A percentile compares a stretch with the other conserved stretches of the same genome.
phyloP scores from a whole-genome alignment of 2,329 filamentous ascomycete species.

The Aspergillus spinulosporus region DNA sequence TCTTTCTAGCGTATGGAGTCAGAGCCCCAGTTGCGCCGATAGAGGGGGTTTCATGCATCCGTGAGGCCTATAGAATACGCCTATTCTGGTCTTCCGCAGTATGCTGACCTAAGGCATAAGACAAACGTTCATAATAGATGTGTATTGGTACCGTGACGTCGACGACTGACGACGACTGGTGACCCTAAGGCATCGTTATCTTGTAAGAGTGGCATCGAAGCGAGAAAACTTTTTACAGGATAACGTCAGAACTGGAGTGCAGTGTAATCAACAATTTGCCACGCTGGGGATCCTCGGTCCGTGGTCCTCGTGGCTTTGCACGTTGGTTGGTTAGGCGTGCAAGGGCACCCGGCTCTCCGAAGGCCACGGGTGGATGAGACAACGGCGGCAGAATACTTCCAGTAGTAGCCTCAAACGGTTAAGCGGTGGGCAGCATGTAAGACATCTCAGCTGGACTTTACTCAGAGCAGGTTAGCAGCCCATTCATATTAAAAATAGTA shows the following conservation, averaged over 20 bases:
- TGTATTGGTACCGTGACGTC: neutral
- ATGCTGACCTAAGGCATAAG: no score
- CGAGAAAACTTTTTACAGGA: neutral
- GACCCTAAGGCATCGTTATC: neutral
- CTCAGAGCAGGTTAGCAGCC: constrained; percentile 9
- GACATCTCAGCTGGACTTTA: neutral
- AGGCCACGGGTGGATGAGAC: neutral
- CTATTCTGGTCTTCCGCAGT: neutral
- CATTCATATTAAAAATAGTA: constrained; percentile 12
- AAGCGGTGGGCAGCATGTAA: neutral
- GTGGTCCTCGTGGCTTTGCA: neutral
- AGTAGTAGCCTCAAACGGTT: neutral
- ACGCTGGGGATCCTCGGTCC: neutral
- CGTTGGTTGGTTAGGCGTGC: neutral
- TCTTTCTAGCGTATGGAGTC: no score
- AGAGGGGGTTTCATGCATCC: no score
- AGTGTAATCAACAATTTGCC: neutral
- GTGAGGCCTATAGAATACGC: neutral
- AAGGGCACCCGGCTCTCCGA: neutral
- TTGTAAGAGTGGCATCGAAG: neutral
- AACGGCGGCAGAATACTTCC: neutral
- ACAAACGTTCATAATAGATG: no score
- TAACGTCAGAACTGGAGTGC: neutral
- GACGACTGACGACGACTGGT: neutral
- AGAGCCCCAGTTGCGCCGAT: no score